These are phyloP conservation scores for Selaginella moellendorffii DNA, from an alignment of 75 land plant species.

Conservation along the genomic window DNA sequence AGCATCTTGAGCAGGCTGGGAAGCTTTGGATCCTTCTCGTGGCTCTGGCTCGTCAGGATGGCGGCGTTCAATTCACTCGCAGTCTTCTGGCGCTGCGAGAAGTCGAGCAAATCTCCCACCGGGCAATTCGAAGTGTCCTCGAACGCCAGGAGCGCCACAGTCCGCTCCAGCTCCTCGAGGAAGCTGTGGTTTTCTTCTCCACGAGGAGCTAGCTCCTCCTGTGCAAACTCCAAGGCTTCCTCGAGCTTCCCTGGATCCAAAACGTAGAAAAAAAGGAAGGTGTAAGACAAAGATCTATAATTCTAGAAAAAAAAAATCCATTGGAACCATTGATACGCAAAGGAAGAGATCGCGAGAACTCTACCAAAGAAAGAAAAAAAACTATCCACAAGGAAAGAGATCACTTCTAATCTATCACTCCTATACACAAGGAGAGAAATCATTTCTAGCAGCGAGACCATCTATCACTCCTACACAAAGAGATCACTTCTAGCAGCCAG, in stretches of 20 bases:
- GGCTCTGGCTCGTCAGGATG: constrained; percentile 94
- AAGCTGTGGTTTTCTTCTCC: constrained; percentile 97
- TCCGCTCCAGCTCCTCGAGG: constrained; percentile 88
- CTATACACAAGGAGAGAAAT: too few relatives aligned
- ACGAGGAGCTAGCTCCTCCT: constrained; percentile 93
- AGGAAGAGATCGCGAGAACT: too few relatives aligned
- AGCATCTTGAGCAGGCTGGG: constrained; percentile 83
- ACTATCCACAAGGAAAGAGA: too few relatives aligned
- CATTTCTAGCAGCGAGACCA: too few relatives aligned
- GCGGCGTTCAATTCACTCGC: constrained; percentile 97
- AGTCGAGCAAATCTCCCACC: constrained; percentile 69
- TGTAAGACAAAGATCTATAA: too few relatives aligned
- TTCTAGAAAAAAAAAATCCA: too few relatives aligned
- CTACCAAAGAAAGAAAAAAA: too few relatives aligned
- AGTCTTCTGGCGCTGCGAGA: constrained; percentile 87
- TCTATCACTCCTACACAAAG: too few relatives aligned
- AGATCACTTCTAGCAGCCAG: too few relatives aligned
- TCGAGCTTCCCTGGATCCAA: constrained; percentile 41
- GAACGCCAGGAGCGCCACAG: constrained; percentile 86
- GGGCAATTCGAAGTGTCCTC: constrained; percentile 80
- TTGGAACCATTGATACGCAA: too few relatives aligned
- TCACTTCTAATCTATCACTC: too few relatives aligned
- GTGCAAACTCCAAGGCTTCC: constrained; percentile 93
- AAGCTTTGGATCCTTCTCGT: constrained; percentile 96
- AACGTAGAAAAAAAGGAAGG: too few relatives aligned